Base-by-base conservation (phyloP, 1,284 basidiomycete species). In the Hortiboletus rubellus region DNA sequence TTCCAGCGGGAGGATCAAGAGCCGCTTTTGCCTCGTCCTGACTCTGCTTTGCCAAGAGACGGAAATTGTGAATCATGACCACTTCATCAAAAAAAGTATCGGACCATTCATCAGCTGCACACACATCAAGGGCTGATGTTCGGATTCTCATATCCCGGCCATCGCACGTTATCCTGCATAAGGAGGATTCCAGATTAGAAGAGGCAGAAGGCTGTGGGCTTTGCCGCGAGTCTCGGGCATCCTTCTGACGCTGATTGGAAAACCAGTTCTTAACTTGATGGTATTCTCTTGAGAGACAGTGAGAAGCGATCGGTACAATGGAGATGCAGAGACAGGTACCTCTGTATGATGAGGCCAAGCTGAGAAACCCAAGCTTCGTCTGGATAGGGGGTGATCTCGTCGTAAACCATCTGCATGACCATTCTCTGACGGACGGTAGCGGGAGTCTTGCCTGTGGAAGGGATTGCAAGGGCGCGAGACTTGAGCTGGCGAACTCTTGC, bases 231-330 rank as follows among this genome's bases (percentile, higher is more conserved):
- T 73, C 60, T 62, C 72, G 62, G 62, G 70, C 60, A 73, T 71
- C 59, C 68, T 82, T 81, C 66, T 81, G 82, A 41, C 82, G 76
- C 66, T 82, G 77, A 67, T 84, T 84, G 11, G 80, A 81, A 60
- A 84, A 84, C 82, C 82, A 84, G 61, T 83, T 83, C 67, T 82
- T 83, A 52, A 84, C 78, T 69, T 83, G 82, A 59, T 77, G 78
- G 59, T 79, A 79, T 45, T 82, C 77, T 61, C 82, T 83, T 61
- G 44, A 33, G 54, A 50, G 52, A 54, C 17, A 40, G 54, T 68
- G 46, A 57, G 65, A 58, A 17, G 46, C 40, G 46, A n/a, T 5
- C 7, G 47, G 43, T 22, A 40, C n/a, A 31, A 22, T 30, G 30
- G 24, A 44, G 36, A 58, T 11, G 40, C 3, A 34, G n/a, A 30